Conservation (phyloP, 2,329 filamentous ascomycete species). For the Neofusicoccum cordaticola region DNA sequence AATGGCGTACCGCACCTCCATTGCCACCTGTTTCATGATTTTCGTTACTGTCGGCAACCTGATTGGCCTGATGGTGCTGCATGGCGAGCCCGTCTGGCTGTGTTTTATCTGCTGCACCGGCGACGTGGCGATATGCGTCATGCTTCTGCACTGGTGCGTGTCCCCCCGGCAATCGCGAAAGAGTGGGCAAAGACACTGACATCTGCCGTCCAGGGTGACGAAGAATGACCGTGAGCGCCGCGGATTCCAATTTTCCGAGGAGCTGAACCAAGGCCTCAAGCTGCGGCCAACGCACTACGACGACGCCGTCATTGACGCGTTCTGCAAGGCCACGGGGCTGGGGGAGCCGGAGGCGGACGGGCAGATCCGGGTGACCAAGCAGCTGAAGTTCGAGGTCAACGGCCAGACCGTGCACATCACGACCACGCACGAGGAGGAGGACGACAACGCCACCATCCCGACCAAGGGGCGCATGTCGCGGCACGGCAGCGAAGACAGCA, state of each 20-base stretch:
- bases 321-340: background rate
- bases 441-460: background rate
- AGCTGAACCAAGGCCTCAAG: conserved; percentile 2
- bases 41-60: conserved; percentile 60
- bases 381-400: conserved; percentile 1
- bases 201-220: background rate
- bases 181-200: background rate
- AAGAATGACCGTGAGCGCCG: conserved; percentile 12
- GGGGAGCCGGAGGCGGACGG: background rate
- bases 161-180: too few relatives aligned
- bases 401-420: conserved; percentile 6
- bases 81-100: conserved; percentile 63
- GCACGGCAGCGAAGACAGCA: conserved; percentile 1
- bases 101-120: conserved; percentile 65
- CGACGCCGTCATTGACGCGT: conserved; percentile 5
- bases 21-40: conserved; percentile 58
- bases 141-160: conserved; percentile 58
- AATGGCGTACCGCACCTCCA: conserved; percentile 58
- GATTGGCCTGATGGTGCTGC: conserved; percentile 55
- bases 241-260: background rate
- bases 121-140: conserved; percentile 60
- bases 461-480: background rate
- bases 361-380: background rate
- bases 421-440: background rate
- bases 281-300: background rate